Conservation (phyloP, 2,329 filamentous ascomycete species). For the Fusarium lyarnte region DNA sequence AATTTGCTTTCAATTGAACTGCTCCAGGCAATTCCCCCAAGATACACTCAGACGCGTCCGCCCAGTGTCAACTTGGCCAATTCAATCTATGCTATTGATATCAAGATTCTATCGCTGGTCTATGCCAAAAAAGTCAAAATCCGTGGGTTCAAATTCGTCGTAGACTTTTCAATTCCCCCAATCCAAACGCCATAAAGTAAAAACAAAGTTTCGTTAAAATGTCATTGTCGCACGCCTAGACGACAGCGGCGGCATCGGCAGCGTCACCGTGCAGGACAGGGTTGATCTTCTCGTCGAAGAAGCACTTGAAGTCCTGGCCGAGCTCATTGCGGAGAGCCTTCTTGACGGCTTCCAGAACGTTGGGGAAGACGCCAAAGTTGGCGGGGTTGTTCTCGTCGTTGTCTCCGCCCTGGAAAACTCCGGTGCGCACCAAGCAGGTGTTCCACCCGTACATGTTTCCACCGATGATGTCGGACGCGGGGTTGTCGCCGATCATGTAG, state of each 20-base stretch:
- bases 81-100: constrained; percentile 38
- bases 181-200: constrained; percentile 23
- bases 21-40: constrained; percentile 32
- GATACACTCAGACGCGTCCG: neutral
- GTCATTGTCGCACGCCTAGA: constrained; percentile 13
- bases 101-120: constrained; percentile 39
- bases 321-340: constrained; percentile 73
- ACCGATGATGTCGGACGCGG: constrained; percentile 58
- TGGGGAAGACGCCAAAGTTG: constrained; percentile 78
- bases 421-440: constrained; percentile 79
- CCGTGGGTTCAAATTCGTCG: constrained; percentile 23
- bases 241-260: constrained; percentile 38
- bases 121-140: constrained; percentile 30
- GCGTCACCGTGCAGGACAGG: constrained; percentile 63
- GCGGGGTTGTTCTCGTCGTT: constrained; percentile 82
- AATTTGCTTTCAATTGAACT: constrained; percentile 38
- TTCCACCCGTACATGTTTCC: constrained; percentile 88
- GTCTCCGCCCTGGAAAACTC: constrained; percentile 79
- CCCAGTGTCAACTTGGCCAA: neutral
- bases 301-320: constrained; percentile 77
- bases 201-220: constrained; percentile 10
- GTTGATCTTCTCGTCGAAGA: constrained; percentile 77
- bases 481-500: constrained; percentile 91
- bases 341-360: constrained; percentile 75
- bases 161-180: constrained; percentile 24